These are phyloP conservation scores for Homolaphlyctis polyrhiza DNA, from an alignment of 371 early-diverging fungal species.

Conservation along the genomic window DNA sequence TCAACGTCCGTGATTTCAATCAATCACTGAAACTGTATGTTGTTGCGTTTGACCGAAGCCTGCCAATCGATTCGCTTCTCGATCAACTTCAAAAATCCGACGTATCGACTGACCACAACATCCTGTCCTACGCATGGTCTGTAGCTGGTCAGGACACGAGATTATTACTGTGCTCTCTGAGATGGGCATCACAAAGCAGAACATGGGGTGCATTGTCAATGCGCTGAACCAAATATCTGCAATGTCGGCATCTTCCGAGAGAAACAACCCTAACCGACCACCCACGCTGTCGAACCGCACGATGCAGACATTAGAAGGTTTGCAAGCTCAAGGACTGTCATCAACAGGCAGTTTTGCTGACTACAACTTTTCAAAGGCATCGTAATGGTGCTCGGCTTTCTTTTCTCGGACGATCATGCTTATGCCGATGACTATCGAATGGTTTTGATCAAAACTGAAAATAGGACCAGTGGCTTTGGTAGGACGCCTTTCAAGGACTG, in stretches of 20 bases:
- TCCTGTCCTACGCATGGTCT: too few species aligned
- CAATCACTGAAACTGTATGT: not conserved
- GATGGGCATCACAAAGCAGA: slow-evolving; percentile 1
- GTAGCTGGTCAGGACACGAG: not conserved
- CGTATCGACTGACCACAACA: not conserved
- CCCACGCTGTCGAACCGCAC: not conserved
- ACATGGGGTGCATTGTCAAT: not conserved
- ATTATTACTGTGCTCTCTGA: not conserved
- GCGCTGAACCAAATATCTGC: not conserved
- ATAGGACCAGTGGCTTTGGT: not conserved
- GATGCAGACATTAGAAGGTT: not conserved
- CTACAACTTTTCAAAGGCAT: not conserved
- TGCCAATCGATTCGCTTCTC: not conserved
- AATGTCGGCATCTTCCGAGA: not conserved
- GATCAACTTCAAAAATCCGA: not conserved
- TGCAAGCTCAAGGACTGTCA: not conserved
- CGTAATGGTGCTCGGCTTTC: slow-evolving; percentile 1
- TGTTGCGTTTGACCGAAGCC: not conserved
- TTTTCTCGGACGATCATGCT: not conserved
- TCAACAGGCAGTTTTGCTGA: not conserved
- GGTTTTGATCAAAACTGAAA: not conserved
- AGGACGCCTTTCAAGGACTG: too few species aligned
- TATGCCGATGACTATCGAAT: slow-evolving; percentile 1
- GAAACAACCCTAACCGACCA: not conserved
- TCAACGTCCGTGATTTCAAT: slow-evolving; percentile 2